These are phyloP conservation scores for Ophiocordyceps unilateralis DNA, from an alignment of 2,329 filamentous ascomycete genomes.

Conservation along the genomic window DNA sequence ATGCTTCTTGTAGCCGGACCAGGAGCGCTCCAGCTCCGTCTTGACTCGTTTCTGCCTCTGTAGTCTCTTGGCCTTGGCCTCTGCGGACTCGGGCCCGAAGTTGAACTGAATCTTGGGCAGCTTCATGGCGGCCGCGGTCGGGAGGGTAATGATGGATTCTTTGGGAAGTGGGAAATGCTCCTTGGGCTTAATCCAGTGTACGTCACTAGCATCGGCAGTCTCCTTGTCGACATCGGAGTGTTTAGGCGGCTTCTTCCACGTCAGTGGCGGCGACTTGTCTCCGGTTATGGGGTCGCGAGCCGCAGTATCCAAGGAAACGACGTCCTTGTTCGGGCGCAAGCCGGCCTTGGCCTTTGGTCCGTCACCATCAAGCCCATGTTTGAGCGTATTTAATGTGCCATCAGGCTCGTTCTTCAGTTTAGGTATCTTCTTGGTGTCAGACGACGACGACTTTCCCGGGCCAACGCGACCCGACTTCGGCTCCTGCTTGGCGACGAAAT, in stretches of 20 bases:
- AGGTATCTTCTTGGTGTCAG: neutral
- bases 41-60: constrained; percentile 51
- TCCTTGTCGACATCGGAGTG: constrained; percentile 1
- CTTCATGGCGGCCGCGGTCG: constrained; percentile 48
- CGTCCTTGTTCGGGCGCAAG: neutral
- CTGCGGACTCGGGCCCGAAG: constrained; percentile 49
- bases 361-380: constrained; percentile 1
- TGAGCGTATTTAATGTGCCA: neutral
- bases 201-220: constrained; percentile 6
- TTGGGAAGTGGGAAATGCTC: constrained; percentile 64
- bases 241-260: constrained; percentile 12
- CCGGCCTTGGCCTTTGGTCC: neutral
- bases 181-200: constrained; percentile 57
- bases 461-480: neutral
- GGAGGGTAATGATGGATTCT: constrained; percentile 57
- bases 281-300: neutral
- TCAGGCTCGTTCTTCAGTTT: neutral
- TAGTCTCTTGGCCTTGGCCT: constrained; percentile 43
- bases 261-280: constrained; percentile 4
- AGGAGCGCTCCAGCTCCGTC: constrained; percentile 58
- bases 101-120: constrained; percentile 63
- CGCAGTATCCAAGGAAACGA: neutral
- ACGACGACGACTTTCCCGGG: neutral
- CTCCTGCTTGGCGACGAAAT: neutral
- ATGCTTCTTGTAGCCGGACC: constrained; percentile 62